Evolutionary conservation across 306 rosid species (phyloP).

Genomic region (barrel medic (Medicago truncatula)): DNA sequence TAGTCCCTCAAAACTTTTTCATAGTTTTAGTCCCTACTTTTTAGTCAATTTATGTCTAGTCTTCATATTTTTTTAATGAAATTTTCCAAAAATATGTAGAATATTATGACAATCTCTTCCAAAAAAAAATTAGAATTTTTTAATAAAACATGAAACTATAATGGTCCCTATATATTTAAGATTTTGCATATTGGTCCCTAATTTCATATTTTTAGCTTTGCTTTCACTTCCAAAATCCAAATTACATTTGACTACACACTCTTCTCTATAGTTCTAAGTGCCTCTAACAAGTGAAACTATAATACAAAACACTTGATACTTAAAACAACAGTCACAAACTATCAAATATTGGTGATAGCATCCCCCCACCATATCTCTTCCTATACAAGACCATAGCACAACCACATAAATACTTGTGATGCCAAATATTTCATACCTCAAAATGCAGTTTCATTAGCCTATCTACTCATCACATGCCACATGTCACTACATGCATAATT

Average conservation of each 20-base stretch:
- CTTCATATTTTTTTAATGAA: too few relatives aligned
- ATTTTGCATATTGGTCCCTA: too few relatives aligned
- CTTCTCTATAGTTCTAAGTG: too few relatives aligned
- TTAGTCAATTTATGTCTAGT: too few relatives aligned
- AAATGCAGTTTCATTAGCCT: conserved; percentile 44
- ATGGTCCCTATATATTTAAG: too few relatives aligned
- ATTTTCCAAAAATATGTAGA: too few relatives aligned
- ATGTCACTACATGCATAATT: conserved; percentile 44
- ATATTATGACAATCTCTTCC: too few relatives aligned
- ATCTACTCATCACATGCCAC: conserved; percentile 57
- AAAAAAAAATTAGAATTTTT: too few relatives aligned
- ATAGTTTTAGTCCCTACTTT: too few relatives aligned
- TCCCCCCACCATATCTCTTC: conserved; percentile 61
- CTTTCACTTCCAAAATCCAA: neutral
- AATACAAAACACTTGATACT: neutral
- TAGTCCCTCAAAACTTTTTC: too few relatives aligned
- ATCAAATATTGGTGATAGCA: conserved; percentile 39
- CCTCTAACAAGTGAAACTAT: neutral
- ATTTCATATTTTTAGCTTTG: neutral
- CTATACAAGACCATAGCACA: conserved; percentile 43
- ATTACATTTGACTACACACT: neutral
- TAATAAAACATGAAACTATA: too few relatives aligned
- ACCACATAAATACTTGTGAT: conserved; percentile 73
- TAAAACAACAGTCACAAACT: conserved; percentile 31
- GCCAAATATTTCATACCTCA: conserved; percentile 47